Percentiles rank a stretch among this genome's conserved stretches.
Conservation (phyloP, 169 alveolate species). For the Eimeria sp. region DNA sequence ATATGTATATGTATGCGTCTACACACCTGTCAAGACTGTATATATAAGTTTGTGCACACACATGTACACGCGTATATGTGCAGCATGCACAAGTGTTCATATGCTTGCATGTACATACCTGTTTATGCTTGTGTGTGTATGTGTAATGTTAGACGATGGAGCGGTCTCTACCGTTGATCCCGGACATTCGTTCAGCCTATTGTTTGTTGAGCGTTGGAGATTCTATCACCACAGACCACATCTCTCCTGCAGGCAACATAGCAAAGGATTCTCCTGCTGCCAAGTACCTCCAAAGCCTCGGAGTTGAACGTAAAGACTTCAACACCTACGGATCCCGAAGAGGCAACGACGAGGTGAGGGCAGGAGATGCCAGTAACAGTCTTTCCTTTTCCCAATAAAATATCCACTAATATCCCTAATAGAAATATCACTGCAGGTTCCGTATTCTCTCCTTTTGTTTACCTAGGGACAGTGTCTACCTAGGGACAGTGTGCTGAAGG, state of each 20-base stretch:
- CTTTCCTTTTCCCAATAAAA: too few species aligned
- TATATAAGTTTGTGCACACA: neutral
- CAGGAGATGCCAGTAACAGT: too few species aligned
- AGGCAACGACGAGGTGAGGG: slow-evolving; percentile 95
- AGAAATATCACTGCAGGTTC: too few species aligned
- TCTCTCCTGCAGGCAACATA: slow-evolving; percentile 99
- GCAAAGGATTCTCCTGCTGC: slow-evolving; percentile 97
- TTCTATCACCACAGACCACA: slow-evolving; percentile 98
- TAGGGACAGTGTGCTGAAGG: too few species aligned
- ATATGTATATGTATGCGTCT: neutral
- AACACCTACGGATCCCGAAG: slow-evolving; percentile 98
- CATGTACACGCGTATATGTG: too few species aligned
- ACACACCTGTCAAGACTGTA: neutral
- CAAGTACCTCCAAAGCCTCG: slow-evolving; percentile 90
- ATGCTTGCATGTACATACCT: neutral
- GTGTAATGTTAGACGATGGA: slow-evolving; percentile 61
- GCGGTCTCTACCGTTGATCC: slow-evolving; percentile 13
- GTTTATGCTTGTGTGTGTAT: neutral
- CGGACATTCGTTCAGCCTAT: slow-evolving; percentile 70
- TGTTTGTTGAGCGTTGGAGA: slow-evolving; percentile 94
- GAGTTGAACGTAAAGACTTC: slow-evolving; percentile 95
- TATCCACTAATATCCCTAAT: too few species aligned
- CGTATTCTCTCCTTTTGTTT: too few species aligned
- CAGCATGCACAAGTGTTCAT: neutral
- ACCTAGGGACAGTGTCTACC: too few species aligned